Evolutionary conservation across 257 asterid genomes (phyloP).

Genomic region (Solanum clarkiae): DNA sequence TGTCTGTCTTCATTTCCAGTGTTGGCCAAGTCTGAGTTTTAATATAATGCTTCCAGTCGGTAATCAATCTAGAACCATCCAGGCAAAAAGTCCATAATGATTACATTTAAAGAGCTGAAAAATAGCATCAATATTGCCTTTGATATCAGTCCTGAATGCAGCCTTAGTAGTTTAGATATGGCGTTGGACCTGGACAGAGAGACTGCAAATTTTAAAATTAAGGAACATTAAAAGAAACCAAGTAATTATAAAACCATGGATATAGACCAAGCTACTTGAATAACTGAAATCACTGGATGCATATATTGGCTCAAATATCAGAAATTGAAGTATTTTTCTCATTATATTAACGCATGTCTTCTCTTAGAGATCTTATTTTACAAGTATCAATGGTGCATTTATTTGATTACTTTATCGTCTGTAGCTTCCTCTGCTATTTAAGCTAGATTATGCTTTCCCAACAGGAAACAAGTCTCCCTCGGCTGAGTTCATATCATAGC

Average conservation of each 20-base stretch:
- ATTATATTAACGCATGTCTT: not conserved
- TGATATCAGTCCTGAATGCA: not conserved
- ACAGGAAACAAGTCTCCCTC: conserved; percentile 23
- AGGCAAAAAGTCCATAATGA: not conserved
- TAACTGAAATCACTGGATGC: not conserved
- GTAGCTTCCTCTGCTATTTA: not conserved
- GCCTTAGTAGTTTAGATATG: not conserved
- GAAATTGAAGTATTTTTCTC: not conserved
- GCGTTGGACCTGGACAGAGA: not conserved
- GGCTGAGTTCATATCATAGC: conserved; percentile 21
- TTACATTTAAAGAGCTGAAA: not conserved
- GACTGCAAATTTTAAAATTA: not conserved
- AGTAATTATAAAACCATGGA: not conserved
- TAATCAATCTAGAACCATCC: not conserved
- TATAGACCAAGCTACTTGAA: not conserved
- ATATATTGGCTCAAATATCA: not conserved
- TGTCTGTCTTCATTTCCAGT: not conserved
- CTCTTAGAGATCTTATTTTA: not conserved
- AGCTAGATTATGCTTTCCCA: not conserved
- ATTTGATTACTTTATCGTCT: not conserved
- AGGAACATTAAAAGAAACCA: not conserved
- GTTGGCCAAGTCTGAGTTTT: not conserved
- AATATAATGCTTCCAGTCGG: not conserved
- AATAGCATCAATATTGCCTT: not conserved
- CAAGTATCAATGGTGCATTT: not conserved